Base-by-base conservation (phyloP, 2,329 filamentous ascomycete species). In the Aspergillus sp. region DNA sequence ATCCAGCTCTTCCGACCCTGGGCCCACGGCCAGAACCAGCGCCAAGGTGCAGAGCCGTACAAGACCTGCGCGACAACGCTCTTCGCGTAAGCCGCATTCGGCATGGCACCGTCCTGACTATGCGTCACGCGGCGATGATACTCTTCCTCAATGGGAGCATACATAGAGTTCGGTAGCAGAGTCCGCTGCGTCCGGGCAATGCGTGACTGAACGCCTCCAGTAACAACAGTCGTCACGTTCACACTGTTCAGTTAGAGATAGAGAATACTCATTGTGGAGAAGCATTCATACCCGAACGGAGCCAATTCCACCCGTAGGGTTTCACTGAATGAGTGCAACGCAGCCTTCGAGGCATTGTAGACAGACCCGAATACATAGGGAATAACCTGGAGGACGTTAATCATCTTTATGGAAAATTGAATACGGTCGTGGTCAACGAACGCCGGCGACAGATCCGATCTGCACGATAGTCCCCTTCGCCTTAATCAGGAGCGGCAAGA, bases 261-360 rank as follows among this genome's bases (percentile, higher is more conserved):
- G 32, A 35, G 11, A 7, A 7, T 6, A 8, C 2, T 14, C 7
- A 17, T 22, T 13, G n/a, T 38, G 7, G 11, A 7, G 16, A 26
- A 20, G 24, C 19, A 41, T 36, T 58, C 66, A 26, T 64, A 74
- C 72, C 70, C 71, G 42, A 73, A 72, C 1, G 81, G 82, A 52
- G 68, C 72, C 65, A 85, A 67, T 60, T 85, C 82, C 16, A 85
- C 76, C 11, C 83, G 76, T 44, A 85, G 65, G 0, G 81, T 82
- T 53, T 85, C 76, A 51, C 76, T 79, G 64, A 81, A 85, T 1
- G 76, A 72, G 62, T 84, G 81, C 33, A 85, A 62, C 0, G 83
- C 82, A 0, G 81, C 82, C 64, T 85, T 85, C 35, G 77, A 79
- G 7, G 81, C 80, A 59, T 82, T 82, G 70, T 86, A 85, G 14